These are phyloP conservation scores for Neopestalotiopsis rosae DNA, from an alignment of 2,329 filamentous ascomycete species.

Conservation along the genomic window DNA sequence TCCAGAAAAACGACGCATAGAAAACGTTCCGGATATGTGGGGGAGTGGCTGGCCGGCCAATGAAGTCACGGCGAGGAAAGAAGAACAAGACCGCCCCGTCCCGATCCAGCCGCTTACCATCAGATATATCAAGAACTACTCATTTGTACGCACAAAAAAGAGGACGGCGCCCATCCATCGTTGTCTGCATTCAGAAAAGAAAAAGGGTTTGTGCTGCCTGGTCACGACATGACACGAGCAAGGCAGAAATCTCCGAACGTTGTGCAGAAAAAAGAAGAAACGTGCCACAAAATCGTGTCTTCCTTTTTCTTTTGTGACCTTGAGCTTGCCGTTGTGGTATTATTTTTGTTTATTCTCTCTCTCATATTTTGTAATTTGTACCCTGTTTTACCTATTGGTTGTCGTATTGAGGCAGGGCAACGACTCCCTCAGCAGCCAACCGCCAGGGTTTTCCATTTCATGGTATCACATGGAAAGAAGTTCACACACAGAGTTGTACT, in stretches of 20 bases:
- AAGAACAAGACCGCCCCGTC: too few species aligned
- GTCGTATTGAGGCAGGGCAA: too few species aligned
- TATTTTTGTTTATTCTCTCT: not conserved
- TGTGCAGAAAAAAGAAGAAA: not conserved
- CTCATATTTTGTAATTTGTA: not conserved
- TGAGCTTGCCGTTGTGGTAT: not conserved
- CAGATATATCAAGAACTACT: too few species aligned
- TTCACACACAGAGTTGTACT: not conserved
- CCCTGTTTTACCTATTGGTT: not conserved
- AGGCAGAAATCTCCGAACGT: slow-evolving; percentile 10
- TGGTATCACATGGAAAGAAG: not conserved
- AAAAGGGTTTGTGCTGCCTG: not conserved
- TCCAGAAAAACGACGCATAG: not conserved
- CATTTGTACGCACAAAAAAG: too few species aligned
- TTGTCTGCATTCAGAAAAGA: not conserved
- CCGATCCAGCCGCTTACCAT: too few species aligned
- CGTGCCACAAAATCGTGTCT: not conserved
- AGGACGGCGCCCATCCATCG: too few species aligned
- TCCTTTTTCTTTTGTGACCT: not conserved
- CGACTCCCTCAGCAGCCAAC: not conserved
- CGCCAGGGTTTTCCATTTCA: not conserved
- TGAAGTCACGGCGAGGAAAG: too few species aligned
- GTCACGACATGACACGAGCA: slow-evolving; percentile 7
- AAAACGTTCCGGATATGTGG: slow-evolving; percentile 1
- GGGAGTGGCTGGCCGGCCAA: not conserved